Evolutionary conservation across 768 basidiomycete genomes (phyloP), one percentile per base, ranked within the genome.

Genomic region (Phaeotremella skinneri): DNA sequence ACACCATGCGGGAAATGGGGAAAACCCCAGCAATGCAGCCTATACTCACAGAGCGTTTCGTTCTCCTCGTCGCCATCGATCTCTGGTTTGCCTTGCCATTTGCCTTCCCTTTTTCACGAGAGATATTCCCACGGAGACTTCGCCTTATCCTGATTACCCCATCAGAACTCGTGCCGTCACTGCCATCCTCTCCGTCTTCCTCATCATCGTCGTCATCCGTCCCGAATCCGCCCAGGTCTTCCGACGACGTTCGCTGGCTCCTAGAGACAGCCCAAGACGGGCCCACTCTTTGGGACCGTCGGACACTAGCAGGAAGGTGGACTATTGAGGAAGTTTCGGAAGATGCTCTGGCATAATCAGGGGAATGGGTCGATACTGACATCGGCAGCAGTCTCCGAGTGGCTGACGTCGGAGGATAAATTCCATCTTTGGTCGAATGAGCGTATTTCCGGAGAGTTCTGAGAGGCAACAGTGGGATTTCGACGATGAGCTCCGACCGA

Each of bases 381-480:
- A 45, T 45, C 6, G 13, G 11, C 20, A 45, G 21, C 6, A 14
- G 7, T 23, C 13, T 13, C 6, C 43, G 11, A 7, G 43, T 45
- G 21, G 43, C 11, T 9, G 7, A 7, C 7, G 43, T 45, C 21
- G 43, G 43, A 45, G 20, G 43, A 21, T 45, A 20, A 13, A 45
- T 13, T 14, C 20, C 43, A 13, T 7, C 21, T 7, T 13, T 6
- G 9, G 21, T 13, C 23, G 43, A 23, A 6, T 23, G 43, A 45
- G 13, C 13, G 11, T 17, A 53, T 37, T 2, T 48, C 32, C 11
- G 45, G 37, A 45, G 43, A 6, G 13, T 45, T 20, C 23, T 23
- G 3, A 62, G 47, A 2, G 56, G 56, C 5, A 58, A 25, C 4
- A 62, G 43, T 4, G 61, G 61, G 5, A 62, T 39, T 25, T 57